Base-by-base conservation (phyloP, 306 rosid genomes). In the Medicago lupulina region DNA sequence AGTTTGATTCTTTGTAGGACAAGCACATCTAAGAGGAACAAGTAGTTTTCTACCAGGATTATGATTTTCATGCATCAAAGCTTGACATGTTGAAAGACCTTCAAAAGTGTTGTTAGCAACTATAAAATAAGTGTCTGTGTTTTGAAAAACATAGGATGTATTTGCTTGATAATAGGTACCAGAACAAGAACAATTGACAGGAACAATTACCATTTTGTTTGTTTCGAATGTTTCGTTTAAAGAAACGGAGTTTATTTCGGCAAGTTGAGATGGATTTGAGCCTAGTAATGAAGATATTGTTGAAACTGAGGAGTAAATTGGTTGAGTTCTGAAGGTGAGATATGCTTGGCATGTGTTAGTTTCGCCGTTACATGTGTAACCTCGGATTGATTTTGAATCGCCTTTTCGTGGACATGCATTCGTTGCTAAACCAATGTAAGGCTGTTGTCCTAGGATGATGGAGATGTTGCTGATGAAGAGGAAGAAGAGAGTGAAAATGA, bases 21-120 rank as follows among this genome's bases (percentile, higher is more conserved):
- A 92, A 83, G 97, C 97, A 67, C 98, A 95, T 86, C 97, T 84
- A 74, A 95, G 97, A 81, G 97, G 96, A 76, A 90, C 88, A 25
- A 1, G 57, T 18, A 95, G 64, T 28, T 49, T 72, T 25, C 76
- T 73, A 47, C 96, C 97, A 12, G 70, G 77, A 66, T 80, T 72
- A 8, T 55, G 31, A 40, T 82, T 89, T 57, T 95, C 83, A n/a
- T 81, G 1, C 61, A 21, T 2, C 65, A 95, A 39, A 54, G 97
- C 85, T 80, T 92, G 98, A 47, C 98, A 95, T 1, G 96, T 90
- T 3, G 97, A 80, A 57, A 95, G 91, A 21, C 93, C 96, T 81
- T 92, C 89, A 28, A 87, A 92, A 62, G 86, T 83, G 44, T 80
- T 78, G 77, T 75, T 89, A 1, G 93, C 97, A 73, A 88, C 65